Percentiles rank a stretch among this genome's conserved stretches.
These are phyloP conservation scores for Cnidoscolus chayamansa DNA, from an alignment of 441 rosid species.

Conservation along the genomic window DNA sequence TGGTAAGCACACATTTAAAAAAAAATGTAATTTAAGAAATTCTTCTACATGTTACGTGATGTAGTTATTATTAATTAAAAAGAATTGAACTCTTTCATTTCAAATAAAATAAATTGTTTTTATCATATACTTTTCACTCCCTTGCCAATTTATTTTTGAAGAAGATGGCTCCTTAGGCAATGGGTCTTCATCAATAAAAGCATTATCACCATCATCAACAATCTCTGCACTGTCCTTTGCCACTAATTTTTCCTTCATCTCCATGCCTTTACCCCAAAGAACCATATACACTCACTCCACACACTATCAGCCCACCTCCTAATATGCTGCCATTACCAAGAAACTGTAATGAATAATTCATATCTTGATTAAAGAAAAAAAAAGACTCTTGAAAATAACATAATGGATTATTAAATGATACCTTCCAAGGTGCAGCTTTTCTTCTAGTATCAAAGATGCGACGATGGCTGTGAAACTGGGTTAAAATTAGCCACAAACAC, in stretches of 20 bases:
- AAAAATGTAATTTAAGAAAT: too few relatives aligned
- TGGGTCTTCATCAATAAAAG: background rate
- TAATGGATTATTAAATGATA: background rate
- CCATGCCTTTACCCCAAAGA: constrained; percentile 19
- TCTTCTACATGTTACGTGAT: too few relatives aligned
- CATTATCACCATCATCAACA: background rate
- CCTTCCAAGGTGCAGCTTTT: constrained; percentile 24
- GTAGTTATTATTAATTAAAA: too few relatives aligned
- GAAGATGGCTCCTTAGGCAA: background rate
- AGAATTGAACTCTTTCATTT: too few relatives aligned
- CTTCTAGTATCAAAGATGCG: constrained; percentile 10
- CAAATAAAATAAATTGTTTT: too few relatives aligned
- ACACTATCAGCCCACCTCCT: constrained; percentile 15
- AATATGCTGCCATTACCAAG: constrained; percentile 1
- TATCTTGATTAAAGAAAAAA: too few relatives aligned
- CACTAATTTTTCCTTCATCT: background rate
- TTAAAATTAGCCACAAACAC: constrained; percentile 17
- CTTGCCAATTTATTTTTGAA: background rate
- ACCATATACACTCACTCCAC: constrained; percentile 21
- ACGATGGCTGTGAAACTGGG: constrained; percentile 14
- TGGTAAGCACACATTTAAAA: too few relatives aligned
- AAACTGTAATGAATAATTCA: background rate
- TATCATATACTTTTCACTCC: background rate
- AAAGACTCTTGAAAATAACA: too few relatives aligned
- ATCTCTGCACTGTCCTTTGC: background rate